A percentile compares a stretch with the other conserved stretches of the same genome.
These are phyloP conservation scores for Xerocomus nothofagi DNA, from an alignment of 1,284 basidiomycete species.

Conservation along the genomic window DNA sequence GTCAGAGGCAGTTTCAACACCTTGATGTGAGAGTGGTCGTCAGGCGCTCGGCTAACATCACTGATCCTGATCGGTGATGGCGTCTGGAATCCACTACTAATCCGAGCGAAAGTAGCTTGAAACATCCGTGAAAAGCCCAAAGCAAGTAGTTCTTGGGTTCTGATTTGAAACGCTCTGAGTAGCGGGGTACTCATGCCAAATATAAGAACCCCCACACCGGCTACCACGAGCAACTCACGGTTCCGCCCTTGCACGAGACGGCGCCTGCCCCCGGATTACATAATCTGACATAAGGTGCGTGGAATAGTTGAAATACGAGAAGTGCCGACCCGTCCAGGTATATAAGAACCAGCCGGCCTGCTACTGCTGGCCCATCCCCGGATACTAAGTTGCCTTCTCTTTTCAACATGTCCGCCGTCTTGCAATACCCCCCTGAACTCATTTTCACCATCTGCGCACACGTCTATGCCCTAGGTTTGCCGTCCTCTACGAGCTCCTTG, in stretches of 20 bases:
- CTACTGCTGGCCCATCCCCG: too few species aligned
- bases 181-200: background rate
- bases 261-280: constrained; percentile 29
- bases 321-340: constrained; percentile 29
- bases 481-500: constrained; percentile 55
- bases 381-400: background rate
- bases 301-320: constrained; percentile 1
- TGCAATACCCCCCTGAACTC: constrained; percentile 62
- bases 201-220: too few species aligned
- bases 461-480: constrained; percentile 61
- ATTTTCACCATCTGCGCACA: constrained; percentile 67
- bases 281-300: constrained; percentile 11
- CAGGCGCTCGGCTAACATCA: too few species aligned
- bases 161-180: constrained; percentile 6
- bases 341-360: constrained; percentile 21
- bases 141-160: too few species aligned
- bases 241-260: constrained; percentile 17
- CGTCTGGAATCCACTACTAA: too few species aligned
- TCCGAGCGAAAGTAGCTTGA: too few species aligned
- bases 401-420: constrained; percentile 28
- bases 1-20: too few species aligned
- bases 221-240: constrained; percentile 2
- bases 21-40: too few species aligned
- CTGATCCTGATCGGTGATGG: too few species aligned
- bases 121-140: too few species aligned